Percentiles rank a stretch among this genome's conserved stretches.
Evolutionary conservation across 139 green algal genomes (phyloP).

Genomic region (Coelastrella sp.): DNA sequence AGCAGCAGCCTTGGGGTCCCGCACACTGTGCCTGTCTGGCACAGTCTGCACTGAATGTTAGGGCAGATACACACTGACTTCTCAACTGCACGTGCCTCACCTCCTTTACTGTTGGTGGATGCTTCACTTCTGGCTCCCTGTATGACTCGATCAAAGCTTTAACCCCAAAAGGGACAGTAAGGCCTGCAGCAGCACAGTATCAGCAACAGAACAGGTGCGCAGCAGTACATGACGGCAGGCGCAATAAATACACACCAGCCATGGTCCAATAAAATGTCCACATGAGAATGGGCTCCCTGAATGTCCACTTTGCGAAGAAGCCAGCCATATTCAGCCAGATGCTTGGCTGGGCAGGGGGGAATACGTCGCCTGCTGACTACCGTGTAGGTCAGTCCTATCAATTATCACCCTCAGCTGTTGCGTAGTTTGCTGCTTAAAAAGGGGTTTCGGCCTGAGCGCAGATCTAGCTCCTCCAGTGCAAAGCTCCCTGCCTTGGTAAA

Average conservation of each 20-base stretch:
- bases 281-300: slow-evolving; percentile 39
- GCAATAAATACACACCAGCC: slow-evolving; percentile 3
- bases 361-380: too few relatives aligned
- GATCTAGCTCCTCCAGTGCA: too few relatives aligned
- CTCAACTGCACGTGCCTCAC: background rate
- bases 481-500: too few relatives aligned
- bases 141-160: background rate
- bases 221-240: background rate
- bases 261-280: slow-evolving; percentile 44
- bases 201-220: background rate
- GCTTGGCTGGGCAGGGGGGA: background rate
- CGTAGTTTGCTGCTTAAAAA: too few relatives aligned
- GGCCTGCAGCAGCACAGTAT: slow-evolving; percentile 14
- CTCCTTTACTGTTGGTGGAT: slow-evolving; percentile 41
- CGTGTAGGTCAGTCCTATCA: too few relatives aligned
- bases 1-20: too few relatives aligned
- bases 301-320: slow-evolving; percentile 39
- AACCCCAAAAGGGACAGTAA: slow-evolving; percentile 33
- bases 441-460: too few relatives aligned
- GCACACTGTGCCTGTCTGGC: too few relatives aligned
- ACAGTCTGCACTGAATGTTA: too few relatives aligned
- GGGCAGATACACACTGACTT: background rate
- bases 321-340: background rate
- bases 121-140: slow-evolving; percentile 21
- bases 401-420: too few relatives aligned